These are phyloP conservation scores for Raddia guianensis DNA, from an alignment of 176 grass and related monocot species.

Conservation along the genomic window DNA sequence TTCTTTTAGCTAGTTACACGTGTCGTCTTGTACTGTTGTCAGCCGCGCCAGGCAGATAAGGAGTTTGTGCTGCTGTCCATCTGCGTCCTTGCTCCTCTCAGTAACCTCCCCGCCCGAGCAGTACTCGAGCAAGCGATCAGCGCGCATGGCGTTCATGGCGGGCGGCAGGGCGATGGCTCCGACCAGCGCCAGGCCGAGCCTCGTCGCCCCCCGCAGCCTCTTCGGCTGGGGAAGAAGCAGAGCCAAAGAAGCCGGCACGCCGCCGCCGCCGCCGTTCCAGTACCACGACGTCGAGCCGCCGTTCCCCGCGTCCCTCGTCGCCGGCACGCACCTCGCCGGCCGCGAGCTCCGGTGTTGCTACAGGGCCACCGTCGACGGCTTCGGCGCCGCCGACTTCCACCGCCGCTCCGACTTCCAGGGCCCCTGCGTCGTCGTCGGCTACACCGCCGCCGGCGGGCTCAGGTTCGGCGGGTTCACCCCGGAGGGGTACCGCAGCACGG, in stretches of 20 bases:
- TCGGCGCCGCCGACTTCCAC: slow-evolving; percentile 77
- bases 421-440: slow-evolving; percentile 78
- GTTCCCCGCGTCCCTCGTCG: slow-evolving; percentile 66
- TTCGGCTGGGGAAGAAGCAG: slow-evolving; percentile 65
- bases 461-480: slow-evolving; percentile 88
- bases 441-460: slow-evolving; percentile 37
- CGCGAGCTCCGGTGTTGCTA: slow-evolving; percentile 90
- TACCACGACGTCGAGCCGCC: slow-evolving; percentile 73
- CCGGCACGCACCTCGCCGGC: slow-evolving; percentile 70
- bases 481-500: slow-evolving; percentile 86
- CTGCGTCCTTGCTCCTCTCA: not conserved
- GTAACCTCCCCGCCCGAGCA: too few species aligned
- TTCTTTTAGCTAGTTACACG: too few species aligned
- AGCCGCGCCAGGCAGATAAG: too few species aligned
- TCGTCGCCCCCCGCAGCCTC: slow-evolving; percentile 53
- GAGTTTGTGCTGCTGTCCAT: not conserved
- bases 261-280: slow-evolving; percentile 30
- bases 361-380: slow-evolving; percentile 74
- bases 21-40: too few species aligned
- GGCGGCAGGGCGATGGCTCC: slow-evolving; percentile 5
- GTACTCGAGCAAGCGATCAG: not conserved
- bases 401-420: slow-evolving; percentile 82
- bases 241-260: slow-evolving; percentile 35
- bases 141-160: slow-evolving; percentile 31
- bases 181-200: slow-evolving; percentile 39